Conservation (phyloP, 2,329 filamentous ascomycete species). For the Aspergillus ruber region DNA sequence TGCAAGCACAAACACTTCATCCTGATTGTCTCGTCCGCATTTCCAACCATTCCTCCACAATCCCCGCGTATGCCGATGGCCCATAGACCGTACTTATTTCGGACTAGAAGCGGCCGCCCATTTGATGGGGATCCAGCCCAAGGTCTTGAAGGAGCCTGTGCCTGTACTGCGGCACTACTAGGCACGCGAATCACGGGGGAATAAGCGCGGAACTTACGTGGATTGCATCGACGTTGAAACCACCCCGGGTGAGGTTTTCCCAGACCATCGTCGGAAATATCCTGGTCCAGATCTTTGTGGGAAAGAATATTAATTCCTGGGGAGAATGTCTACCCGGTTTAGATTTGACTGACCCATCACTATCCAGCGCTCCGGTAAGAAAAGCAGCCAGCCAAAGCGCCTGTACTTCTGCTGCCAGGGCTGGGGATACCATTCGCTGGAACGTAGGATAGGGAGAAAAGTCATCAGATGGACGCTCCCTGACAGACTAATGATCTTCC, state of each 20-base stretch:
- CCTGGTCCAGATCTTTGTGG: background rate
- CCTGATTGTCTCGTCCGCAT: background rate
- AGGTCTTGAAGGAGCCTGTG: background rate
- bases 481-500: background rate
- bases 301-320: background rate
- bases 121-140: conserved; percentile 14
- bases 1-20: background rate
- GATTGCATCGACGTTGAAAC: background rate
- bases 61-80: conserved; percentile 17
- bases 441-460: background rate
- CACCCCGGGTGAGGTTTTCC: background rate
- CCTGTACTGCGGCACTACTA: background rate
- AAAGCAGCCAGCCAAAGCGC: background rate
- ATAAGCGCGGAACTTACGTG: background rate
- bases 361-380: background rate
- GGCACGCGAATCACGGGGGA: background rate
- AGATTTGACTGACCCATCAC: background rate
- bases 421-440: background rate
- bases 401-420: background rate
- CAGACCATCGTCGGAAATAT: background rate
- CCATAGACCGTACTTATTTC: conserved; percentile 18
- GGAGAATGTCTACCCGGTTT: background rate
- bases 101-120: conserved; percentile 11
- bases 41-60: conserved; percentile 18
- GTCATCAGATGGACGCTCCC: background rate